These are phyloP conservation scores for Limnanthes douglasii DNA, from an alignment of 345 rosid species.

Conservation along the genomic window DNA sequence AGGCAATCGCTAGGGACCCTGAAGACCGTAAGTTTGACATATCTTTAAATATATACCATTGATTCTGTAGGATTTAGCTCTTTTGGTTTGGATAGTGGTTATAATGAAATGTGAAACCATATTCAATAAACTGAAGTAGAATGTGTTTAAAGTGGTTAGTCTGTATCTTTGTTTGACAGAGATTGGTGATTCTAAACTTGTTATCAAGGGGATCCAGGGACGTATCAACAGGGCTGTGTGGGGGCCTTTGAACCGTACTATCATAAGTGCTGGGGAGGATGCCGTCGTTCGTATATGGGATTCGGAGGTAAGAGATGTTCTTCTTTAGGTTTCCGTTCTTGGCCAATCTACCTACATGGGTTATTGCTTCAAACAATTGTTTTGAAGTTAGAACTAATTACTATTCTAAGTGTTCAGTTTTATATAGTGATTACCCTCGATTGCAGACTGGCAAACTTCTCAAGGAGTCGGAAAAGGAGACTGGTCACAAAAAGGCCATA, in stretches of 20 bases:
- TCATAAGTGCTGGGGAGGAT: slow-evolving; percentile 90
- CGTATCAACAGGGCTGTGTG: slow-evolving; percentile 88
- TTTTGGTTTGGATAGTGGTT: no score
- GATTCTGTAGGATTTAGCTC: no score
- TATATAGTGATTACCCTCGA: no score
- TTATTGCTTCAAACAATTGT: no score
- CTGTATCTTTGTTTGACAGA: no score
- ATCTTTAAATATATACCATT: no score
- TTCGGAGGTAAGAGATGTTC: slow-evolving; percentile 46
- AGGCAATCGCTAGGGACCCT: slow-evolving; percentile 54
- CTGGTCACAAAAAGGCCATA: slow-evolving; percentile 74
- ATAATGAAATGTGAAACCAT: no score
- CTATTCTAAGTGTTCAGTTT: no score
- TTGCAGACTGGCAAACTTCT: slow-evolving; percentile 90
- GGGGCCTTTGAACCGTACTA: slow-evolving; percentile 79
- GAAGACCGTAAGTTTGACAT: slow-evolving; percentile 39
- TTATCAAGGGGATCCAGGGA: slow-evolving; percentile 59
- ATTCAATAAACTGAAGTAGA: no score
- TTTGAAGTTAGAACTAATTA: no score
- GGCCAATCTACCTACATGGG: neutral
- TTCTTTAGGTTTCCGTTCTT: neutral
- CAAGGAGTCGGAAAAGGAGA: slow-evolving; percentile 49
- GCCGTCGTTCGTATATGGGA: slow-evolving; percentile 78
- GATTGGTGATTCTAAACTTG: slow-evolving; percentile 43
- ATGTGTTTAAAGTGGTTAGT: no score